Evolutionary conservation across 352 stramenopile species (phyloP).

Genomic region (Peronospora farinosa): DNA sequence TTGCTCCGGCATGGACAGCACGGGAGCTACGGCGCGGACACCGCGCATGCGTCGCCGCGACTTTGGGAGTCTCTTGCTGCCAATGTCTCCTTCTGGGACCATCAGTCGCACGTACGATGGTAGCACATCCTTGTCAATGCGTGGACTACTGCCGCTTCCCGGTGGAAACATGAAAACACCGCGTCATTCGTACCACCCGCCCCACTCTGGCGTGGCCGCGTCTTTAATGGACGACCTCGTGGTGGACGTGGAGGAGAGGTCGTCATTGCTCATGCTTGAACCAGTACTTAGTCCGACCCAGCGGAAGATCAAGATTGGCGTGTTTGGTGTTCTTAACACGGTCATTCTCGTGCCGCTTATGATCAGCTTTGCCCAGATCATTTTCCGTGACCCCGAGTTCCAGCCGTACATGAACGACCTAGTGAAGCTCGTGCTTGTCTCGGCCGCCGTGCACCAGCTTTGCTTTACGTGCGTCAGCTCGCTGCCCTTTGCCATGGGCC

Average conservation of each 20-base stretch:
- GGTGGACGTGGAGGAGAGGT: conserved; percentile 25
- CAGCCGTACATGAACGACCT: conserved; percentile 87
- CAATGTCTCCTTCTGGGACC: conserved; percentile 22
- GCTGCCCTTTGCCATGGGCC: conserved; percentile 95
- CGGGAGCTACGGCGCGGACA: conserved; percentile 65
- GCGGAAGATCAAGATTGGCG: conserved; percentile 52
- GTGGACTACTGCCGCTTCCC: conserved; percentile 5
- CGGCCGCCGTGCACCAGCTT: conserved; percentile 72
- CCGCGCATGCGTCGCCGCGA: conserved; percentile 39
- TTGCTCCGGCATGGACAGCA: conserved; percentile 59
- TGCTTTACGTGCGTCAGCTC: conserved; percentile 86
- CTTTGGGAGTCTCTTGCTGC: conserved; percentile 13
- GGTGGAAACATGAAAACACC: conserved; percentile 38
- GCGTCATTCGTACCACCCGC: conserved; percentile 46
- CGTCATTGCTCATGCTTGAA: conserved; percentile 13
- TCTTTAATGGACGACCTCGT: conserved; percentile 25
- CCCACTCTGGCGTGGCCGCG: conserved; percentile 9
- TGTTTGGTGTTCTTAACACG: conserved; percentile 91
- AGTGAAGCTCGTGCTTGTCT: conserved; percentile 93
- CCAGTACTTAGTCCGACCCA: conserved; percentile 18
- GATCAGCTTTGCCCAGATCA: conserved; percentile 92
- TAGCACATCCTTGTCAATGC: conserved; percentile 21
- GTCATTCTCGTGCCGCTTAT: conserved; percentile 90
- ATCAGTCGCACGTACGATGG: conserved; percentile 35
- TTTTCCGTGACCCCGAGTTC: conserved; percentile 91